Percentiles rank a stretch among this genome's conserved stretches.
Conservation (phyloP, 306 rosid genomes). For the Elaeagnus macrophylla region DNA sequence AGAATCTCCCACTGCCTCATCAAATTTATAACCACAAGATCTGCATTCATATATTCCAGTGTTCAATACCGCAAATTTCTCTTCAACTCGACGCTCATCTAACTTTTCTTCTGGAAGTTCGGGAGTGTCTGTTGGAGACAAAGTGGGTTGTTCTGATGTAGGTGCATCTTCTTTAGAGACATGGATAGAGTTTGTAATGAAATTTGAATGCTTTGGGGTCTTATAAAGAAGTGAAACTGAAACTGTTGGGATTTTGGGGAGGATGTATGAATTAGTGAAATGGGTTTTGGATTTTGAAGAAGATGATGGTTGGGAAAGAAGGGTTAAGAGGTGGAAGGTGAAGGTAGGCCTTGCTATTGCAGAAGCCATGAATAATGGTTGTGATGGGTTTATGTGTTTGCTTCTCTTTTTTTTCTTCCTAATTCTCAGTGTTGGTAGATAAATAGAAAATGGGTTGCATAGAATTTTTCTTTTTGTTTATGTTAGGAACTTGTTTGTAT, state of each 20-base stretch:
- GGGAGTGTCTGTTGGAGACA: background rate
- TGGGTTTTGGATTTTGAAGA: slow-evolving; percentile 33
- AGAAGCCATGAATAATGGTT: slow-evolving; percentile 38
- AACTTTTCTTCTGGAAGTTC: slow-evolving; percentile 2
- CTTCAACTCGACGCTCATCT: slow-evolving; percentile 63
- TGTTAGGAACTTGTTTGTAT: background rate
- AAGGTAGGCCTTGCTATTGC: slow-evolving; percentile 45
- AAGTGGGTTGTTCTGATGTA: slow-evolving; percentile 26
- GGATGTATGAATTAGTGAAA: slow-evolving; percentile 15
- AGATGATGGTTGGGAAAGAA: slow-evolving; percentile 32
- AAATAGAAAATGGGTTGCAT: background rate
- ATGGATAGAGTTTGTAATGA: slow-evolving; percentile 44
- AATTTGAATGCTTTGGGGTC: slow-evolving; percentile 17
- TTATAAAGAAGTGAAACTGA: slow-evolving; percentile 16
- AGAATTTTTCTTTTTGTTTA: background rate
- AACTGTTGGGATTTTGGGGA: slow-evolving; percentile 16
- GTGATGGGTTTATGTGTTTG: background rate
- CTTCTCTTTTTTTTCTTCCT: background rate
- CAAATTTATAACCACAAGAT: slow-evolving; percentile 86
- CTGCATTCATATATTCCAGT: slow-evolving; percentile 90
- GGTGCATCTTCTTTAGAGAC: slow-evolving; percentile 74
- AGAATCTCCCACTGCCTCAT: slow-evolving; percentile 76
- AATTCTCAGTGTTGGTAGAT: background rate
- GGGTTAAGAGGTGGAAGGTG: slow-evolving; percentile 48
- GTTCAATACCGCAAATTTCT: slow-evolving; percentile 83